phyloP scores from a whole-genome alignment of 768 basidiomycete genomes.

The Podaxis sp. region DNA sequence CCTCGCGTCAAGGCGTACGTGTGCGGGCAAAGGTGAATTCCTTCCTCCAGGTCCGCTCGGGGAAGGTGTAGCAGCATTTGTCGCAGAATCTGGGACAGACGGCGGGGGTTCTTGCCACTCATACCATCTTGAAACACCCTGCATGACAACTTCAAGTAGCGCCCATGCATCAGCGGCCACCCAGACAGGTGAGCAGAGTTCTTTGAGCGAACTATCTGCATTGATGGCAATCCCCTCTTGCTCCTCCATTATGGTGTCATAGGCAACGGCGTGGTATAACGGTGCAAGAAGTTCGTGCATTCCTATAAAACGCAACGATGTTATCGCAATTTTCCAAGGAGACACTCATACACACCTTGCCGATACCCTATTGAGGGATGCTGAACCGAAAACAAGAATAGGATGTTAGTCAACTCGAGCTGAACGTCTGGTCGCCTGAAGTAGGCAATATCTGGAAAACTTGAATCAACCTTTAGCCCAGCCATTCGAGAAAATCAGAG shows the following conservation, averaged over 20 bases:
- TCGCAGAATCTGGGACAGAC: not conserved
- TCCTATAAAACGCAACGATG: slow-evolving; percentile 38
- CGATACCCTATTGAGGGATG: slow-evolving; percentile 88
- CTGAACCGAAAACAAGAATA: slow-evolving; percentile 80
- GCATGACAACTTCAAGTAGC: slow-evolving; percentile 81
- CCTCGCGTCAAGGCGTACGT: slow-evolving; percentile 43
- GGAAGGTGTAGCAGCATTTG: slow-evolving; percentile 11
- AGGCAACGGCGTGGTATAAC: slow-evolving; percentile 78
- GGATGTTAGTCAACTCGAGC: slow-evolving; percentile 75
- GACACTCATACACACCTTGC: slow-evolving; percentile 46
- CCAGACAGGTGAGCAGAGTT: slow-evolving; percentile 66
- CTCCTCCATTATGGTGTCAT: slow-evolving; percentile 63
- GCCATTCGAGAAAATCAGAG: not conserved
- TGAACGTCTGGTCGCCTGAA: slow-evolving; percentile 80
- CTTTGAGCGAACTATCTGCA: slow-evolving; percentile 32
- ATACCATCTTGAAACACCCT: slow-evolving; percentile 72
- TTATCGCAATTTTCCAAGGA: not conserved
- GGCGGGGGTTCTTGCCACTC: slow-evolving; percentile 56
- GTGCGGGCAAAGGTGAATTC: slow-evolving; percentile 32
- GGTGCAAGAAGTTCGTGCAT: slow-evolving; percentile 98
- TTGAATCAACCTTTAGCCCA: slow-evolving; percentile 27
- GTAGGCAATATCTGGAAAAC: slow-evolving; percentile 95
- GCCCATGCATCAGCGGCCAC: slow-evolving; percentile 87
- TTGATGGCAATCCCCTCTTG: slow-evolving; percentile 26
- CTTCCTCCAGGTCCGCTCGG: not conserved